Evolutionary conservation across 2,329 filamentous ascomycete genomes (phyloP), one percentile per base, ranked within the genome.

Genomic region (Monosporascus sp.): DNA sequence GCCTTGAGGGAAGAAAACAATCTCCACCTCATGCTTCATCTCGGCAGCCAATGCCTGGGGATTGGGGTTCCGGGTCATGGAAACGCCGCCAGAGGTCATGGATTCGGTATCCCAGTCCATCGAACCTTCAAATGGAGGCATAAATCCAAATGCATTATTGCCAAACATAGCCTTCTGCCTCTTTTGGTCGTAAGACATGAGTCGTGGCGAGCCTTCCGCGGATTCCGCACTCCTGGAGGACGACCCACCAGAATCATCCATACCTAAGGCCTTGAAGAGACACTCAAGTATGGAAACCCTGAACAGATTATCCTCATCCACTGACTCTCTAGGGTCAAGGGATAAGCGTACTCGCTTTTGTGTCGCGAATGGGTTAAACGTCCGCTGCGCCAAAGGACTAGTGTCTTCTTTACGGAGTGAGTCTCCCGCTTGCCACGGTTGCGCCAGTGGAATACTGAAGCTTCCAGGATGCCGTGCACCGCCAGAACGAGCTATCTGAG

Each of bases 1-100:
- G 2, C 89, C 92, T 68, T 97, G 90, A 0, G 92, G 93, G 60
- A 99, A 99, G 73, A 89, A 97, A 6, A 99, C 94, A 59, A 99
- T 97, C 66, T 99, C 94, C 3, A 97, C 84, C 51, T 99, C 94
- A 57, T 96, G 87, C 58, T 87, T 88, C 72, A 97, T 81, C 56
- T 97, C 93, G 54, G 91, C 85, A 4, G 84, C 82, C 5, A 93
- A 73, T 3, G 78, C 72, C 51, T 90, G 78, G 0, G 85, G 80
- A 59, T 85, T 89, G 0, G 85, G 83, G 0, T 83, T 80, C 3
- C 80, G 79, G 37, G 75, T 72, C 43, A 83, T 78, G 3, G 83
- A 83, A 47, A 85, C 76, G 1, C 85, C 84, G 4, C 85, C 81
- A 2, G 89, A 93, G 26, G 89, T 84, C 62, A 93, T 76, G 0